Conservation (phyloP, 129 eudicot genomes). For the Cynara cardunculus region DNA sequence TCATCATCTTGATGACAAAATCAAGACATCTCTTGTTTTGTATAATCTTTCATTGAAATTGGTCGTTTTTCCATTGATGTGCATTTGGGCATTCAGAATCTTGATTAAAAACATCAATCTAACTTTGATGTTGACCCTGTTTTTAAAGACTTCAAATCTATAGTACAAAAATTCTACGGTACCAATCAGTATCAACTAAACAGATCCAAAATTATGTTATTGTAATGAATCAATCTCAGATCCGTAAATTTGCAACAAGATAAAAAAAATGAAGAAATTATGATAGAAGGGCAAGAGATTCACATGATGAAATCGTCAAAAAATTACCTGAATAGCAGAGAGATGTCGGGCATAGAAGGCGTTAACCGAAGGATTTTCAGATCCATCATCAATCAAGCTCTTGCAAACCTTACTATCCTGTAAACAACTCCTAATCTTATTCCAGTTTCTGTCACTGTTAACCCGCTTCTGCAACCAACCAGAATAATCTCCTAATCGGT, state of each 20-base stretch:
- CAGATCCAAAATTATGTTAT: not conserved
- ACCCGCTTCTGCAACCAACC: conserved; percentile 82
- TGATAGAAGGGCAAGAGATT: not conserved
- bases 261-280: not conserved
- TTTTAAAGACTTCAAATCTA: not conserved
- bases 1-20: not conserved
- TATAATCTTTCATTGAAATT: not conserved
- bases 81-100: not conserved
- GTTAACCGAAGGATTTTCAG: conserved; percentile 13
- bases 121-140: conserved; percentile 3
- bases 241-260: not conserved
- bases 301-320: not conserved
- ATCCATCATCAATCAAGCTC: conserved; percentile 45
- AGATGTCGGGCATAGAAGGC: conserved; percentile 42
- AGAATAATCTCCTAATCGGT: conserved; percentile 74
- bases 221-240: conserved; percentile 2
- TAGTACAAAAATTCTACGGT: too few relatives aligned
- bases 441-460: conserved; percentile 52
- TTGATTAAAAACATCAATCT: not conserved
- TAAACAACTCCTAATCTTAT: conserved; percentile 69
- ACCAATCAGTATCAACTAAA: too few relatives aligned
- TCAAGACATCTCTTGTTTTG: not conserved
- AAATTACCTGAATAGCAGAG: conserved; percentile 68
- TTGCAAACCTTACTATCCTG: conserved; percentile 68
- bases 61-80: not conserved